Conservation (phyloP, 129 eudicot species). For the Erigeron canadensis region DNA sequence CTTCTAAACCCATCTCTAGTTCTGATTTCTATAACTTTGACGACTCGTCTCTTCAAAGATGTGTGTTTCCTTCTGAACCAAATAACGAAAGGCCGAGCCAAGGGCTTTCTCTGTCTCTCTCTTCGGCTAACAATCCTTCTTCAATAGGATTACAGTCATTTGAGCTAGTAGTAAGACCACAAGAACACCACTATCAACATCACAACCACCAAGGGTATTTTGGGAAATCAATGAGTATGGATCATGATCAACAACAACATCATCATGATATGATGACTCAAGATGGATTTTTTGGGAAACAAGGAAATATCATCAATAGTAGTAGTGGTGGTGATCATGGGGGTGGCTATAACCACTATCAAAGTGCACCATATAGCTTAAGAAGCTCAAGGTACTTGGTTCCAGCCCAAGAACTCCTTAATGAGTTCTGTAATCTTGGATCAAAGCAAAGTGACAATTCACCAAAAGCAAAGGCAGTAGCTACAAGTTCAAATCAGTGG, state of each 20-base stretch:
- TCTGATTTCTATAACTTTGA: conserved; percentile 52
- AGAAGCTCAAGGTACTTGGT: conserved; percentile 76
- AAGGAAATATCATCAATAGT: conserved; percentile 26
- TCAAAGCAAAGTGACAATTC: conserved; percentile 43
- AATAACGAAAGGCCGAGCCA: conserved; percentile 72
- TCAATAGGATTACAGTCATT: conserved; percentile 67
- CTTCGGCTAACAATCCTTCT: conserved; percentile 75
- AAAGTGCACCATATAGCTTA: conserved; percentile 39
- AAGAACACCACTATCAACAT: conserved; percentile 25
- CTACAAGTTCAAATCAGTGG: conserved; percentile 34
- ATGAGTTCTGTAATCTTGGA: conserved; percentile 85
- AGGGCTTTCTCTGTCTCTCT: conserved; percentile 80
- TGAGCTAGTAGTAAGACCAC: conserved; percentile 58
- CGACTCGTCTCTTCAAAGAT: conserved; percentile 58
- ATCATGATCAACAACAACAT: conserved; percentile 44
- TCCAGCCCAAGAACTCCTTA: conserved; percentile 76
- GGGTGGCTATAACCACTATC: conserved; percentile 33
- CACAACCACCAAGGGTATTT: conserved; percentile 43
- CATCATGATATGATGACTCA: conserved; percentile 44
- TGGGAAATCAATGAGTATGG: conserved; percentile 39
- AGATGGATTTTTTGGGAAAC: conserved; percentile 31
- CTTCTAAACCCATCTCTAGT: conserved; percentile 40
- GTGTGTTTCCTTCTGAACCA: conserved; percentile 71
- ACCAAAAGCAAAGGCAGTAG: conserved; percentile 42
- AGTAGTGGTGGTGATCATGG: conserved; percentile 3